Base-by-base conservation (phyloP, 1,139 yeast species). In the Candida freyschussii region DNA sequence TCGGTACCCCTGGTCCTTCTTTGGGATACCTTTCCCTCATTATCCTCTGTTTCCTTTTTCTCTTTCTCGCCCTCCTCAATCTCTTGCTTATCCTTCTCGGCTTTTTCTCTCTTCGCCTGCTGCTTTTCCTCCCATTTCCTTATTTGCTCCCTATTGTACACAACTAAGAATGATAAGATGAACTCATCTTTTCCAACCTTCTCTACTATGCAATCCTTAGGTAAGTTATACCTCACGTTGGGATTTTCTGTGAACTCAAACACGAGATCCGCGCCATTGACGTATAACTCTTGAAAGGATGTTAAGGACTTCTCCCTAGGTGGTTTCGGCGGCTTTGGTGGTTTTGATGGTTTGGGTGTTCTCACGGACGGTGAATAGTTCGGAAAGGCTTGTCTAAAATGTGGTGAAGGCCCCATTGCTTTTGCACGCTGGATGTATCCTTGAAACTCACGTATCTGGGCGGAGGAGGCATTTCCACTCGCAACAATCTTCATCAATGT, bases 161-260 rank as follows among this genome's bases (percentile, higher is more conserved):
- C 59, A 58, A 82, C 65, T 10, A 84, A 48, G 44, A 73, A 78
- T 21, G 93, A 82, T n/a, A 81, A 59, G 24, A 83, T 51, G 6
- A 81, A 56, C 37, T 80, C 85, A 15, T 59, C 63, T 14, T 59
- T 58, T 2, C 58, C 65, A 2, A 73, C 44, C 5, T 75, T 73
- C 57, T 89, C 96, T 41, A 82, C 65, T 5, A 89, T 71, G 2
- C 91, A 73, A 45, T 82, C 75, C 43, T 78, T 78, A 0, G 97
- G 96, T 2, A 89, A 52, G 39, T 72, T 60, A 49, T 73, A 89
- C 36, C 97, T 68, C 8, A 80, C 80, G 33, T 80, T 72, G 0
- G 93, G 73, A 53, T 79, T 80, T 48, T 91, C 97, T 24, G 71
- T 71, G 59, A 78, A 89, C 56, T 91, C 98, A 57, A 91, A 79